Conservation (phyloP, 768 basidiomycete species). For the Lentinula sp. region DNA sequence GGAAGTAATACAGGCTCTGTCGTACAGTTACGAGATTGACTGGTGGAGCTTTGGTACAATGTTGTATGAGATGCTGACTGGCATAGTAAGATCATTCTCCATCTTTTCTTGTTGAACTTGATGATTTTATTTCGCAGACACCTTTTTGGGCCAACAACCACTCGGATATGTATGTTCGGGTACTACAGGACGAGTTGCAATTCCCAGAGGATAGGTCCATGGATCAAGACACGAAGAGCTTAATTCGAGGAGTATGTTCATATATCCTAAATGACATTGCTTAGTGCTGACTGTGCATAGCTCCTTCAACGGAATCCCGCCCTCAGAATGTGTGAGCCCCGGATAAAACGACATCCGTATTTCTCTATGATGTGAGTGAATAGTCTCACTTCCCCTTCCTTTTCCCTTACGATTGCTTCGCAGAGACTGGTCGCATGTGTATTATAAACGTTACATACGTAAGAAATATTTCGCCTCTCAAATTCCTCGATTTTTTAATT, state of each 20-base stretch:
- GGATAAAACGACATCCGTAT: constrained; percentile 92
- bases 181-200: constrained; percentile 82
- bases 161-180: constrained; percentile 91
- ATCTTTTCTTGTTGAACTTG: constrained; percentile 10
- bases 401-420: constrained; percentile 8
- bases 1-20: constrained; percentile 88
- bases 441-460: constrained; percentile 92
- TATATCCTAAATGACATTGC: background rate
- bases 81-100: constrained; percentile 58
- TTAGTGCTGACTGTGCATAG: constrained; percentile 30
- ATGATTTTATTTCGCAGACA: constrained; percentile 42
- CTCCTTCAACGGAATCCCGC: constrained; percentile 90
- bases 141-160: constrained; percentile 92
- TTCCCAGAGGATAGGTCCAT: constrained; percentile 91
- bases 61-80: constrained; percentile 95
- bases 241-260: constrained; percentile 85
- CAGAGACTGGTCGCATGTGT: constrained; percentile 93
- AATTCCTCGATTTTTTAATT: background rate
- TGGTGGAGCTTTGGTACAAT: constrained; percentile 99
- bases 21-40: constrained; percentile 92
- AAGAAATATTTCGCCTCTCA: constrained; percentile 15
- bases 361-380: constrained; percentile 83
- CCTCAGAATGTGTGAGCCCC: constrained; percentile 85
- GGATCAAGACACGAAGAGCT: constrained; percentile 91
- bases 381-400: background rate